Base-by-base conservation (phyloP, 2,329 filamentous ascomycete species). In the Aureobasidium sp. region DNA sequence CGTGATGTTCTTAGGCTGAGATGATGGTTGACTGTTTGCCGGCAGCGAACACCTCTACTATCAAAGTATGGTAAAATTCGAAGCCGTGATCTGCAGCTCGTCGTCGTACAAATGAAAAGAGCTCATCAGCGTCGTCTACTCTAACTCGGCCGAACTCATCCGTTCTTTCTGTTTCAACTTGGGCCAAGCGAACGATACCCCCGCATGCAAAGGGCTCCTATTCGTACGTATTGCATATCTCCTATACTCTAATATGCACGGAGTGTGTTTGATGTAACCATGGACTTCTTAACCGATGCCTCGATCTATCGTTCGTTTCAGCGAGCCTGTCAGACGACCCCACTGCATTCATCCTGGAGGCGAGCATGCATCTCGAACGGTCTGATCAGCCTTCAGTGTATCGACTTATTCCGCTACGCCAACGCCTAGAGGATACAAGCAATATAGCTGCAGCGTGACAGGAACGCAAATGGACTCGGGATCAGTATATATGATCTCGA, bases 141-240 rank as follows among this genome's bases (percentile, higher is more conserved):
- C 37, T 55, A 55, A 55, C 51, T 55, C 51, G 37, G 31, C 51
- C 51, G 51, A 29, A 55, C 51, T 55, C 37, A 55, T 23, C 51
- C 51, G 51, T 21, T n/a, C 23, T 13, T 31, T 43, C 17, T 55
- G 51, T 55, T 55, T 55, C 51, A 55, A 55, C 37, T 31, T 33
- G 4, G n/a, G 33, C 37, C 51, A 55, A 55, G 51, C 51, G 51
- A 55, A 55, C 51, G n/a, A 53, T 21, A 40, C 10, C 50, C 49
- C 51, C 51, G 51, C 51, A 31, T 31, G n/a, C 8, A 31, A 21
- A 19, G 9, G 15, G 17, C 37, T 43, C 10, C 23, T 31, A 42
- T 27, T 55, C 37, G 51, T 55, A 43, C 51, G 50, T 54, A 54
- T 25, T 19, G 25, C 38, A 55, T 29, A 40, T 9, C 13, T 42